Evolutionary conservation across 225 moss, liverwort and hornwort genomes (phyloP).

Genomic region (Neckera pumila): DNA sequence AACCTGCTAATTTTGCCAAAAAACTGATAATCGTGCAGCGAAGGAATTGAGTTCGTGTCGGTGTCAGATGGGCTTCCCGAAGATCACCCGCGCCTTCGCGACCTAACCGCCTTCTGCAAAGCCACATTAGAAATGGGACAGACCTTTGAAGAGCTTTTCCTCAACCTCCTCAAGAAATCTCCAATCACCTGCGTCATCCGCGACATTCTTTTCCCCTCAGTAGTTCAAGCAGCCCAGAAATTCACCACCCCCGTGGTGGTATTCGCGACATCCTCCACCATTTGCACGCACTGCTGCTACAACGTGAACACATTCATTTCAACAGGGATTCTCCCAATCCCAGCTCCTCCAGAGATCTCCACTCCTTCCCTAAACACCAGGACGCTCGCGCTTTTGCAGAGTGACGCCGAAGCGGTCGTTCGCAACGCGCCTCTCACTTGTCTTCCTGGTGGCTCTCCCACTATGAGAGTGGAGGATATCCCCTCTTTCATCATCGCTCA

Average conservation of each 20-base stretch:
- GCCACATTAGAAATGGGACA: neutral
- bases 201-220: neutral
- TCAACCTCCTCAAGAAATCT: neutral
- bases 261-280: neutral
- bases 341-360: neutral
- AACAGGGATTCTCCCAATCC: neutral
- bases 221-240: neutral
- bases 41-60: neutral
- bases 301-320: neutral
- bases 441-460: neutral
- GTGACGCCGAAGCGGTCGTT: neutral
- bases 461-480: constrained; percentile 5
- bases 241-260: neutral
- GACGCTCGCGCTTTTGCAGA: neutral
- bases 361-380: neutral
- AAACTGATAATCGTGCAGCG: neutral
- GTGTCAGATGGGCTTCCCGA: neutral
- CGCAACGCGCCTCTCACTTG: neutral
- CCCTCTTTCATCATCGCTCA: neutral
- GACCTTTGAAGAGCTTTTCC: neutral
- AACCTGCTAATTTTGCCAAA: neutral
- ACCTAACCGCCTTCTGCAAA: neutral
- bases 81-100: neutral
- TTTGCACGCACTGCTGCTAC: neutral
- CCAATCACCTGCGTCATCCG: neutral